Evolutionary conservation across 108 stramenopile species (phyloP).

Genomic region (Cyclotella choctawhatcheeana): DNA sequence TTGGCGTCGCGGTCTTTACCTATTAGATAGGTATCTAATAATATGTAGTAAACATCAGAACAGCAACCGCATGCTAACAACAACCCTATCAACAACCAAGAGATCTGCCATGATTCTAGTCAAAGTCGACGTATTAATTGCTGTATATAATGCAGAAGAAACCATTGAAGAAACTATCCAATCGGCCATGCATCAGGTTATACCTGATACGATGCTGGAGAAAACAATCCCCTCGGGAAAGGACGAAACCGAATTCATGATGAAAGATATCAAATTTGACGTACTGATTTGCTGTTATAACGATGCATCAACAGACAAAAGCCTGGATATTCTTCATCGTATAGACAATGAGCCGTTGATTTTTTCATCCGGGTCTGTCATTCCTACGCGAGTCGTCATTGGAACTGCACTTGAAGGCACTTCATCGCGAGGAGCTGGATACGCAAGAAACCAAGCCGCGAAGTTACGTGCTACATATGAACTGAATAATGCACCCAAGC

Average conservation of each 20-base stretch:
- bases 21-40: no score
- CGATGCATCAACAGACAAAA: conserved; percentile 81
- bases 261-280: conserved; percentile 37
- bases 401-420: conserved; percentile 35
- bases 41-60: no score
- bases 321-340: conserved; percentile 45
- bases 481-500: background rate
- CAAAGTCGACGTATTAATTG: conserved; percentile 81
- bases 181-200: conserved; percentile 71
- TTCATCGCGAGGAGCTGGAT: conserved; percentile 76
- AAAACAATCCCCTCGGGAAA: background rate
- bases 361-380: conserved; percentile 10
- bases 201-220: conserved; percentile 47
- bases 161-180: conserved; percentile 72
- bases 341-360: conserved; percentile 27
- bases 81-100: background rate
- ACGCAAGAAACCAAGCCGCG: conserved; percentile 82
- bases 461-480: conserved; percentile 40
- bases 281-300: conserved; percentile 80
- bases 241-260: conserved; percentile 4
- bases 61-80: no score
- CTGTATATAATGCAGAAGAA: conserved; percentile 77
- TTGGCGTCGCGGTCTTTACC: no score
- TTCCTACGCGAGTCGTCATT: conserved; percentile 41
- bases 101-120: conserved; percentile 12